Conservation (phyloP, 805 yeast genomes). For the Komagataella mondaviorum region DNA sequence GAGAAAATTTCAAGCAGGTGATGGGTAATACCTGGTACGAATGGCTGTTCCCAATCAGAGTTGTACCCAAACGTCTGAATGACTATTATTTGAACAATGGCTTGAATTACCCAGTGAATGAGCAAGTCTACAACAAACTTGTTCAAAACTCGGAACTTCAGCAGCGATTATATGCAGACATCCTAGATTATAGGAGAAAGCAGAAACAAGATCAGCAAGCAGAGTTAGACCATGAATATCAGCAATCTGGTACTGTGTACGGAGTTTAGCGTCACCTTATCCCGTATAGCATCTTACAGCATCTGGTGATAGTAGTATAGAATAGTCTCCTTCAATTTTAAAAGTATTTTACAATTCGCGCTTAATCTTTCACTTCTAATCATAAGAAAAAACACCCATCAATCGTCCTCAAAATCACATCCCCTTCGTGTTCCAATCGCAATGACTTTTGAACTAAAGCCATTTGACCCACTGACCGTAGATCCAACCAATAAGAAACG, state of each 20-base stretch:
- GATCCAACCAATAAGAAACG: constrained; percentile 38
- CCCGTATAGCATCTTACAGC: not conserved
- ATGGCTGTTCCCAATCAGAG: constrained; percentile 56
- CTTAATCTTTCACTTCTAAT: not conserved
- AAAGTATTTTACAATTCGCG: not conserved
- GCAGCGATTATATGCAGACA: constrained; percentile 27
- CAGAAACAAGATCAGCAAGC: constrained; percentile 12
- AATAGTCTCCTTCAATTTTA: not conserved
- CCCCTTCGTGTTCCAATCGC: not conserved
- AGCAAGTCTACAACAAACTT: constrained; percentile 24
- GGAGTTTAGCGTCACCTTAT: not conserved
- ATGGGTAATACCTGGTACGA: constrained; percentile 59
- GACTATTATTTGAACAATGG: constrained; percentile 24
- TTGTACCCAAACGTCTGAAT: not conserved
- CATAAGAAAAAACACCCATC: not conserved
- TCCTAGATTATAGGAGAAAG: constrained; percentile 12
- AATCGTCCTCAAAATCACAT: not conserved
- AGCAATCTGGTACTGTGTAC: not conserved
- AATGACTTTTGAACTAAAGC: constrained; percentile 38
- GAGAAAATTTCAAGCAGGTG: constrained; percentile 47
- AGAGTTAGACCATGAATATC: constrained; percentile 3
- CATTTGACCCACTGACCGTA: constrained; percentile 50
- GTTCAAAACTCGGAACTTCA: constrained; percentile 29
- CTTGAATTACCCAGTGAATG: constrained; percentile 34
- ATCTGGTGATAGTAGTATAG: not conserved